Evolutionary conservation across 2,329 filamentous ascomycete species (phyloP), one percentile per base, ranked within the genome.

Genomic region (Hymenoscyphus infarciens): DNA sequence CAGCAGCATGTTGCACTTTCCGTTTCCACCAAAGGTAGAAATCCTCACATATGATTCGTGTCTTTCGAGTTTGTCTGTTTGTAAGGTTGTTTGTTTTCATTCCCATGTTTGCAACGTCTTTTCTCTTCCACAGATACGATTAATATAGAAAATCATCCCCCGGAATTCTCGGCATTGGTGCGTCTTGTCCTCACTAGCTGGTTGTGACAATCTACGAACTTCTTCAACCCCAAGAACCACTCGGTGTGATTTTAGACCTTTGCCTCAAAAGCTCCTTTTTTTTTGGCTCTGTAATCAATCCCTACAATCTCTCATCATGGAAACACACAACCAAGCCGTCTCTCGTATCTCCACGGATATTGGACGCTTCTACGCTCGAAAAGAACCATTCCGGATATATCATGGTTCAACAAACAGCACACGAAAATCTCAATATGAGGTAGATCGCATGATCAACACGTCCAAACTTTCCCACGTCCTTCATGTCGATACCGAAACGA

Each of bases 401-500:
- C 82, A 85, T 76, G 82, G 82, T 55, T 81, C 78, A 4, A 85
- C 82, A 11, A 82, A 83, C 59, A 81, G 77, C 56, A 84, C 82
- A 5, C 75, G 81, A 5, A 61, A 65, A 33, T 66, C 66, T 6
- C 73, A 77, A 55, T 66, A 63, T 45, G 62, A 68, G 25, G 61
- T 63, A 25, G 59, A 65, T 27, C 61, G 63, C 25, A 67, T 70
- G 61, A 73, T 83, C 45, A 79, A 83, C 65, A 81, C 79, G n/a
- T 79, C 76, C 64, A 69, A 70, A 6, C 75, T 83, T n/a, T 76
- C 76, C 45, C 72, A 80, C 69, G 75, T 83, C 4, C 68, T 83
- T 8, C 66, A 69, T n/a, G 74, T 83, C 56, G 74, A 81, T 63
- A 70, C 70, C 3, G 62, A 71, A n/a, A 73, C 68, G 10, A 78